Evolutionary conservation across 129 eudicot species (phyloP).

Genomic region (Centaurea solstitialis): DNA sequence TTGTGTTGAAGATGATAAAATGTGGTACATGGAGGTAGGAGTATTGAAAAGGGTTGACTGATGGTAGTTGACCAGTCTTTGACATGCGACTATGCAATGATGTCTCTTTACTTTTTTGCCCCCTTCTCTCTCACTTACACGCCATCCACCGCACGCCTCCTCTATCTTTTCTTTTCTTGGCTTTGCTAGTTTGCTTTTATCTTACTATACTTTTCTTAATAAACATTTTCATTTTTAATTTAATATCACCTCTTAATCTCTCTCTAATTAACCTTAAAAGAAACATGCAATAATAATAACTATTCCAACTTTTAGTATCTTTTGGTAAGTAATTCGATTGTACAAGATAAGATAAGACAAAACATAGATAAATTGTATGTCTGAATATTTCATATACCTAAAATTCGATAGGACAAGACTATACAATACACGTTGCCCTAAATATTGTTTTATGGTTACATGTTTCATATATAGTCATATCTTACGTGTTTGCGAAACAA

Average conservation of each 20-base stretch:
- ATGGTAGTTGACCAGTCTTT: constrained; percentile 38
- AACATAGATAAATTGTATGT: too few relatives aligned
- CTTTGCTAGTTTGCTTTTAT: not conserved
- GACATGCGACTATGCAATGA: constrained; percentile 33
- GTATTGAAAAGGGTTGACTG: constrained; percentile 34
- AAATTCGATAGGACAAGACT: too few relatives aligned
- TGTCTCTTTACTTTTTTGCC: constrained; percentile 28
- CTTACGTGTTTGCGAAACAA: too few relatives aligned
- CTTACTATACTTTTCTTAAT: not conserved
- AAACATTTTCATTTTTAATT: not conserved
- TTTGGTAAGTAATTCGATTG: too few relatives aligned
- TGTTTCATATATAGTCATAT: too few relatives aligned
- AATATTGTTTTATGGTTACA: too few relatives aligned
- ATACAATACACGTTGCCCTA: too few relatives aligned
- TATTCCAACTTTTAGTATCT: too few relatives aligned
- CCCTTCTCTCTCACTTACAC: constrained; percentile 26
- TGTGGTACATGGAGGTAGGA: not conserved
- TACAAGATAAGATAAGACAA: too few relatives aligned
- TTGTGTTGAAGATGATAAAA: too few relatives aligned
- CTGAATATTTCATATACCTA: too few relatives aligned
- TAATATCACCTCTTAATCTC: not conserved
- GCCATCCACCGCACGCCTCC: constrained; percentile 41
- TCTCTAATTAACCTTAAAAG: not conserved
- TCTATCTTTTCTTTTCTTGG: not conserved
- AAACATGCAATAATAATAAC: too few relatives aligned